These are phyloP conservation scores for Pythium folliculosum DNA, from an alignment of 352 stramenopile genomes.

Conservation along the genomic window DNA sequence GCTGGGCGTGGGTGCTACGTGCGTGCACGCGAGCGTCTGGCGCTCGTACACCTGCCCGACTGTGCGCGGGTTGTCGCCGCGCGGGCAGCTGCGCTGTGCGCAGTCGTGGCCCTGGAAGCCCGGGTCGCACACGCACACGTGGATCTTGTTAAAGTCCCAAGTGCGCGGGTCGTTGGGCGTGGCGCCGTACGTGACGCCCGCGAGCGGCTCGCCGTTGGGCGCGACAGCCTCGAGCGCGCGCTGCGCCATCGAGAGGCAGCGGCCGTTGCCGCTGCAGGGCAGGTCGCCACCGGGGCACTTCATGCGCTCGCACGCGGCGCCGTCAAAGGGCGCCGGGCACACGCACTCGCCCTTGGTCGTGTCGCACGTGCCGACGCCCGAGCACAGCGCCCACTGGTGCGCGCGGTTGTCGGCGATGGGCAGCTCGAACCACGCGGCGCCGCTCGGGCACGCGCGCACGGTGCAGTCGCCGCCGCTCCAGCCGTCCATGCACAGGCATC, in stretches of 20 bases:
- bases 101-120: conserved; percentile 89
- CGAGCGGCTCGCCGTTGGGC: conserved; percentile 51
- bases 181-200: conserved; percentile 53
- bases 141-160: conserved; percentile 89
- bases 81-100: conserved; percentile 53
- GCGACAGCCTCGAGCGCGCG: conserved; percentile 46
- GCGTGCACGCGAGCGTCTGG: conserved; percentile 57
- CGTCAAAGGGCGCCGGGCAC: conserved; percentile 63
- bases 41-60: conserved; percentile 58
- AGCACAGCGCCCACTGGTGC: conserved; percentile 57
- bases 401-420: conserved; percentile 53
- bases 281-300: conserved; percentile 56
- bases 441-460: conserved; percentile 59
- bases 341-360: conserved; percentile 57
- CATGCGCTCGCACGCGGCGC: conserved; percentile 71
- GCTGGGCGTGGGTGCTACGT: conserved; percentile 36
- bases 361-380: conserved; percentile 71
- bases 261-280: conserved; percentile 62
- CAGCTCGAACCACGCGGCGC: conserved; percentile 73
- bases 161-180: conserved; percentile 68
- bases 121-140: conserved; percentile 86
- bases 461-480: conserved; percentile 74
- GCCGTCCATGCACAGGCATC: conserved; percentile 61
- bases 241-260: conserved; percentile 70
- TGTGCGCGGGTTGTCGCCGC: conserved; percentile 71